phyloP scores from a whole-genome alignment of 2,329 filamentous ascomycete species.

The Aspergillus pseudotamarii region DNA sequence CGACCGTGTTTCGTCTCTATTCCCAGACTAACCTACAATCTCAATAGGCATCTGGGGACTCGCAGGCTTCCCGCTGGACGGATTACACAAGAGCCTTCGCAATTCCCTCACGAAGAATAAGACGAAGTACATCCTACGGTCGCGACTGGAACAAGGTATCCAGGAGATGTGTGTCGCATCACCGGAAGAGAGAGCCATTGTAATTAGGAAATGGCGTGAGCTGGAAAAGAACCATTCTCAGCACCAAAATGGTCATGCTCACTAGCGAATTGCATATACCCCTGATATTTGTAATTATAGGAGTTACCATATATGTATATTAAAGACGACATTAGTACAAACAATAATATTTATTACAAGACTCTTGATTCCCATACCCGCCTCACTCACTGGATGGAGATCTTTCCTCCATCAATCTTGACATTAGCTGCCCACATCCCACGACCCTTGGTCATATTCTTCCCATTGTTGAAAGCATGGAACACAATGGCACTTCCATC shows the following conservation, averaged over 20 bases:
- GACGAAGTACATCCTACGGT: constrained; percentile 29
- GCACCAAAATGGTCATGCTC: background rate
- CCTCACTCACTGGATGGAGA: background rate
- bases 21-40: constrained; percentile 2
- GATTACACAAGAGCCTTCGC: constrained; percentile 34
- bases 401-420: constrained; percentile 10
- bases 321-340: background rate
- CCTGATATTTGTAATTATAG: background rate
- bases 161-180: constrained; percentile 28
- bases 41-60: constrained; percentile 32
- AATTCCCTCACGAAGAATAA: constrained; percentile 30
- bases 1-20: background rate
- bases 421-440: constrained; percentile 27
- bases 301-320: background rate
- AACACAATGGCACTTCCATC: constrained; percentile 31
- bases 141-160: constrained; percentile 31
- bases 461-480: constrained; percentile 29
- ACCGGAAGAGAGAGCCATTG: constrained; percentile 24
- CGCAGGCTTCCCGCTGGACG: constrained; percentile 34
- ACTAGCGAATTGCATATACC: background rate
- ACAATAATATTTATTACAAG: background rate
- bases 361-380: too few relatives aligned
- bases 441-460: constrained; percentile 21
- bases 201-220: constrained; percentile 25
- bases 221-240: background rate